Evolutionary conservation across 2,329 filamentous ascomycete genomes (phyloP).

Genomic region (Endocalyx cinctus): DNA sequence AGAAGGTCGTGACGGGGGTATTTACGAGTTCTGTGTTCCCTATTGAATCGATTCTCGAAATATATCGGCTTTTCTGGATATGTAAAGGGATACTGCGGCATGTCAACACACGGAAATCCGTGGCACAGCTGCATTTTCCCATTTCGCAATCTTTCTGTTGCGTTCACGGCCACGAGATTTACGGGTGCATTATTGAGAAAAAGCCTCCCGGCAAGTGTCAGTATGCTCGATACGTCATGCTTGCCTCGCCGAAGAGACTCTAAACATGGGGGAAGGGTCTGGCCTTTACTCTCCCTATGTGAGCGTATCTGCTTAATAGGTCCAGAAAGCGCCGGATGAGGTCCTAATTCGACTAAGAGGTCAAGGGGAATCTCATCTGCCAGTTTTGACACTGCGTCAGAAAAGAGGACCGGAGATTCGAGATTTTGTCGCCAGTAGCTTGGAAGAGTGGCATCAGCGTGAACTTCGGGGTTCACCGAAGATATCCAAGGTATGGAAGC

Average conservation of each 20-base stretch:
- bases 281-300: constrained; percentile 3
- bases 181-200: constrained; percentile 14
- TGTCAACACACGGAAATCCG: constrained; percentile 11
- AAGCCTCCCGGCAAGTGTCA: constrained; percentile 12
- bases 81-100: constrained; percentile 18
- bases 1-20: constrained; percentile 5
- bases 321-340: constrained; percentile 3
- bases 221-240: constrained; percentile 11
- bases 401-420: constrained; percentile 3
- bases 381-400: not conserved
- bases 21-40: not conserved
- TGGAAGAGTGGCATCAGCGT: not conserved
- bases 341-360: constrained; percentile 5
- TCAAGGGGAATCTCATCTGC: too few species aligned
- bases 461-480: not conserved
- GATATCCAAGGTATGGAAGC: too few species aligned
- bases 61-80: constrained; percentile 11
- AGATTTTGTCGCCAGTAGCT: constrained; percentile 3
- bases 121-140: constrained; percentile 3
- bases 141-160: not conserved
- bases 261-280: constrained; percentile 12
- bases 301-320: constrained; percentile 5
- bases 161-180: constrained; percentile 12
- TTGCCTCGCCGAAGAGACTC: constrained; percentile 11
- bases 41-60: constrained; percentile 2